Base-by-base conservation (phyloP, 2,329 filamentous ascomycete genomes). In the Bipolaris zeicola region DNA sequence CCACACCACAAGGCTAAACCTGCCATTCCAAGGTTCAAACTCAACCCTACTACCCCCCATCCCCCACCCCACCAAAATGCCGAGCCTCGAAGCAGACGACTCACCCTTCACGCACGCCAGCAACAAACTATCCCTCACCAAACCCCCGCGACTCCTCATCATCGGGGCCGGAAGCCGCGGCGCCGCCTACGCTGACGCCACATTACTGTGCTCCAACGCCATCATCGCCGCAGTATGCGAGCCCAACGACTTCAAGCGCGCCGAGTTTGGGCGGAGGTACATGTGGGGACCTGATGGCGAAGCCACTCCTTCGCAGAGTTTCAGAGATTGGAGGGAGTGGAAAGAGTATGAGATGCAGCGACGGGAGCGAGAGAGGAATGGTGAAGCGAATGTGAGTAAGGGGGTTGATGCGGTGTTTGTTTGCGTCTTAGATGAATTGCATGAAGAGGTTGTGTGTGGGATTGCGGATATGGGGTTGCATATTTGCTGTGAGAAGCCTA, bases 401-500 rank as follows among this genome's bases (percentile, higher is more conserved):
- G 78, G 77, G 1, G 71, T 85, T 1, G 82, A 86, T 69, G 82
- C 84, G 0, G 83, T 87, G 13, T 88, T 90, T 64, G 82, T 91
- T 43, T 90, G 87, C 74, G 92, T 96, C 2, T 82, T 94, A 8
- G 95, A 99, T 75, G 90, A 96, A 76, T 88, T 91, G 79, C 95
- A 99, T 76, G 87, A 87, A 47, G 88, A 92, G 53, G 91, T 94
- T 45, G 84, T 96, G 20, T 82, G 88, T 41, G 89, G 86, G 1
- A 82, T 96, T 50, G 88, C 90, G 1, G 85, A 85, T 11, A 78
- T 80, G 72, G 84, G 81, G 2, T 78, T 97, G 45, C 92, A 97
- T 74, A 87, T 98, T 62, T 90, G 97, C 82, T 96, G 92, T 74
- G 95, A 99, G 81, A 99, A 99, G 78, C 95, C 95, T 2, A 79